Conservation (phyloP, 2,329 filamentous ascomycete species). For the Ascochyta pisi region DNA sequence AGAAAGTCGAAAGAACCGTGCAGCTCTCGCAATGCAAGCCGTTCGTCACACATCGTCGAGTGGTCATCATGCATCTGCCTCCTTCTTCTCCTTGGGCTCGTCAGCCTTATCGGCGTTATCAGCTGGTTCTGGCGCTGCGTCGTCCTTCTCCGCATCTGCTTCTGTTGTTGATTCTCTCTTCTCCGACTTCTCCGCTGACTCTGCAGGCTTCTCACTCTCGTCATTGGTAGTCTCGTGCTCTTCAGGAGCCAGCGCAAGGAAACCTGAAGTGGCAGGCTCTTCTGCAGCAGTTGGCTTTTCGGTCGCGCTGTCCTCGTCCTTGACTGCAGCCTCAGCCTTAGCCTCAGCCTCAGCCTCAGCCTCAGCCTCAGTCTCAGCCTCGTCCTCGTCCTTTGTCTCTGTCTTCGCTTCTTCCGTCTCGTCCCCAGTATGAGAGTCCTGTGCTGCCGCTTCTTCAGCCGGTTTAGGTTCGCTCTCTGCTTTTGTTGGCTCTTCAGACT, state of each 20-base stretch:
- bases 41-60: constrained; percentile 4
- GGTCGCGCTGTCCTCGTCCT: not conserved
- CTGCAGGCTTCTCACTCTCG: constrained; percentile 3
- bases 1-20: constrained; percentile 1
- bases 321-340: constrained; percentile 2
- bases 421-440: not conserved
- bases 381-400: not conserved
- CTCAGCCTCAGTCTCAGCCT: not conserved
- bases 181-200: constrained; percentile 4
- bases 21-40: not conserved
- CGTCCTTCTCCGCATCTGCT: constrained; percentile 1
- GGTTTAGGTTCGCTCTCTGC: not conserved
- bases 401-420: constrained; percentile 15
- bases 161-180: not conserved
- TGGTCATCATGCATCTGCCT: constrained; percentile 16
- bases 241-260: constrained; percentile 5
- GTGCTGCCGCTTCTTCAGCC: not conserved
- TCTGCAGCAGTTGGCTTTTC: not conserved
- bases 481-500: constrained; percentile 6
- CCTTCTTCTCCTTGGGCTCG: constrained; percentile 3
- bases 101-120: constrained; percentile 13
- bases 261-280: constrained; percentile 1
- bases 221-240: constrained; percentile 4
- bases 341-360: not conserved
- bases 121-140: not conserved